Conservation (phyloP, 2,329 filamentous ascomycete genomes). For the Exophiala viscosa region DNA sequence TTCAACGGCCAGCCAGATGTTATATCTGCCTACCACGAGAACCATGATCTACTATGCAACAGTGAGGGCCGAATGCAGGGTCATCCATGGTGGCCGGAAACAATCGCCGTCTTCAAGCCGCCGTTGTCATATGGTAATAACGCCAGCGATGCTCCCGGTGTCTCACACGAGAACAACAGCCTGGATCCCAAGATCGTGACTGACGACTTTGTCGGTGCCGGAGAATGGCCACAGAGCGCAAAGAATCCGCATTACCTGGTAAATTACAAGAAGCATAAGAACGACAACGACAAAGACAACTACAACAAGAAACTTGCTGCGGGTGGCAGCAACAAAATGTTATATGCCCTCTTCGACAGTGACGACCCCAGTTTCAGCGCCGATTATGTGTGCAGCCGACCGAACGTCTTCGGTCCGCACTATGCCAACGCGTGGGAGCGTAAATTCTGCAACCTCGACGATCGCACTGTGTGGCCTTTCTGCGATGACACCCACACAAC, state of each 20-base stretch:
- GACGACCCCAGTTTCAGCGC: neutral
- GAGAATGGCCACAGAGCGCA: neutral
- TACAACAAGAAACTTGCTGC: neutral
- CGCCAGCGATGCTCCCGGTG: too few species aligned
- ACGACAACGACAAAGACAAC: neutral
- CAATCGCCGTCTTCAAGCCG: neutral
- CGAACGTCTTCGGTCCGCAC: neutral
- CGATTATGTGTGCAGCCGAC: neutral
- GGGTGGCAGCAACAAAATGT: neutral
- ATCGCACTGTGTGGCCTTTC: neutral
- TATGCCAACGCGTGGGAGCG: neutral
- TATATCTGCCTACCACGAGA: neutral
- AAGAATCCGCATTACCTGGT: neutral
- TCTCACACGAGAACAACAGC: neutral
- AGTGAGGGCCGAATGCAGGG: neutral
- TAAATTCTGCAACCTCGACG: conserved; percentile 1
- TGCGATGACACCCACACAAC: neutral
- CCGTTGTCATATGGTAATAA: neutral
- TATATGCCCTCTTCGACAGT: neutral
- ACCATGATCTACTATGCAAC: neutral
- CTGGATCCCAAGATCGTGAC: neutral
- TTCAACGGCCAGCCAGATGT: neutral
- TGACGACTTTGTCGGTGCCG: neutral
- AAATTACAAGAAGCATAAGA: neutral
- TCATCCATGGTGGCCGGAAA: neutral